Evolutionary conservation across 2,329 filamentous ascomycete species (phyloP), one percentile per base, ranked within the genome.

Genomic region (Fusarium buharicum): DNA sequence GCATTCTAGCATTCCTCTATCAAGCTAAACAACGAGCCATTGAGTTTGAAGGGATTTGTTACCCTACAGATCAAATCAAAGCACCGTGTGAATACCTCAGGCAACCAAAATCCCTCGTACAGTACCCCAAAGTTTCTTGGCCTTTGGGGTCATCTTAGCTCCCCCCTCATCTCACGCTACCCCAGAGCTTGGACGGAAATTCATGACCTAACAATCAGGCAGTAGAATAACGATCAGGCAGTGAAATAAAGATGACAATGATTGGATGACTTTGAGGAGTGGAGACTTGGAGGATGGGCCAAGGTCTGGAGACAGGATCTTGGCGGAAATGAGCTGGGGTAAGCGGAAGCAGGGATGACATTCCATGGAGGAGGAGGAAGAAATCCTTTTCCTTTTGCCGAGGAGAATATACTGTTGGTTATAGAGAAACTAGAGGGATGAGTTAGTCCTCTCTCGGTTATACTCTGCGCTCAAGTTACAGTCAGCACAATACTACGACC

Each of bases 211-310:
- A 54, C 6, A 37, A 60, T 30, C 56, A 59, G 56, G 56, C 56
- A 59, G 48, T 39, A 27, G 54, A 60, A 59, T 59, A 59, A 59
- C 30, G 13, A 59, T 24, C 56, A 59, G 56, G 56, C 56, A 59
- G 48, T 43, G 31, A 55, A 60, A 59, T 59, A 59, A 59, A 59
- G n/a, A 31, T 16, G 4, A 2, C 2, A 8, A 4, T 39, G 27
- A 59, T 59, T 59, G 56, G 56, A n/a, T 13, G 14, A 7, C 3
- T 7, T 0, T 2, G 3, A 3, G 8, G n/a, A 17, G 52, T 50
- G 45, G 52, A 22, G 33, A 18, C 9, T n/a, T 7, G 7, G 22
- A 39, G 55, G 52, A 57, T 50, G 45, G 24, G 55, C 48, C 56
- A 59, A 59, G 56, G 59, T 48, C 12, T 27, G 20, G 16, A 43